Percentiles rank a stretch among this genome's conserved stretches.
Evolutionary conservation across 176 grass and related monocot species (phyloP).

Genomic region (Rhynchospora tenuis): DNA sequence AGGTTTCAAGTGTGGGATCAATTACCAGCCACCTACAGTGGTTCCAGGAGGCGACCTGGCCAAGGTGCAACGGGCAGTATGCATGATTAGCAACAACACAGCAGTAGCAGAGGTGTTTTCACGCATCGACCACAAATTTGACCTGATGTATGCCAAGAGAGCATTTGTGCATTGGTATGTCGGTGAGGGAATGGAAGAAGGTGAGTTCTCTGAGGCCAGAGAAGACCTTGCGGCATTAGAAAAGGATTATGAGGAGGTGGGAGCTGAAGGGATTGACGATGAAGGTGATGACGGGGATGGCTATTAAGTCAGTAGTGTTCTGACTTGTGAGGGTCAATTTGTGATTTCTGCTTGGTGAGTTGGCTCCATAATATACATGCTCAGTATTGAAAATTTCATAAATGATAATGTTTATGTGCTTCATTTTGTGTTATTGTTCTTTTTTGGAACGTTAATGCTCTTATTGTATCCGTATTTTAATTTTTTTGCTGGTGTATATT

Average conservation of each 20-base stretch:
- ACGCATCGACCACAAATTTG: slow-evolving; percentile 30
- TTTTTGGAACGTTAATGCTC: neutral
- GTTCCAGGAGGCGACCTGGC: slow-evolving; percentile 31
- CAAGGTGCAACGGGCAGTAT: slow-evolving; percentile 29
- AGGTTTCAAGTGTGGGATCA: slow-evolving; percentile 38
- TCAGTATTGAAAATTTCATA: neutral
- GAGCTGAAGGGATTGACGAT: slow-evolving; percentile 21
- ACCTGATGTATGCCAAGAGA: slow-evolving; percentile 35
- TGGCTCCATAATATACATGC: neutral
- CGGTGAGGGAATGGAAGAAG: slow-evolving; percentile 36
- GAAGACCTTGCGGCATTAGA: slow-evolving; percentile 31
- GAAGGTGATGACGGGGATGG: slow-evolving; percentile 26
- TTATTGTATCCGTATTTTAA: neutral
- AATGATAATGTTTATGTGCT: neutral
- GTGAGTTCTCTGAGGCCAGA: slow-evolving; percentile 38
- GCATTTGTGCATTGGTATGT: slow-evolving; percentile 37
- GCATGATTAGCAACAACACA: slow-evolving; percentile 42
- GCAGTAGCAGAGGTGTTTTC: slow-evolving; percentile 35
- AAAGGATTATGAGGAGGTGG: slow-evolving; percentile 40
- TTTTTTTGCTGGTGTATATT: neutral
- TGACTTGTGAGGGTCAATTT: neutral
- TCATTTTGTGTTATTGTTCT: neutral
- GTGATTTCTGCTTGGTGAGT: neutral
- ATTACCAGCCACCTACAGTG: slow-evolving; percentile 34
- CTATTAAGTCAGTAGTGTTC: neutral